A percentile compares a stretch with the other conserved stretches of the same genome.
Conservation (phyloP, 192 early-diverging fungal species). For the Entophlyctis luteolus region DNA sequence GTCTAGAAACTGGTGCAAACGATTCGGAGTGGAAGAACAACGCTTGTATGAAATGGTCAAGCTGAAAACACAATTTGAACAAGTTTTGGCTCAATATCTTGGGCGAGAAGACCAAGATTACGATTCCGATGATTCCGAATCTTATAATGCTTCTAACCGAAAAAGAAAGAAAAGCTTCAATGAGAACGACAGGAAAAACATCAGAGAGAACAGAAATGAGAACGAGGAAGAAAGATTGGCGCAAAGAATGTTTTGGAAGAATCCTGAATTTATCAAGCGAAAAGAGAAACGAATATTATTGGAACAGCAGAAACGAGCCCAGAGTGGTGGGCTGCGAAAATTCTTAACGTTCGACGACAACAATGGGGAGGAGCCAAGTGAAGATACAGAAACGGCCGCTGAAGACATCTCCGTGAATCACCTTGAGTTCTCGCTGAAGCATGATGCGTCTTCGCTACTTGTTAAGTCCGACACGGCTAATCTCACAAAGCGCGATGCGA, state of each 20-base stretch:
- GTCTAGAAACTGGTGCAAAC: constrained; percentile 57
- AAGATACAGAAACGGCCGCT: constrained; percentile 14
- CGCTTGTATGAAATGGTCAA: constrained; percentile 69
- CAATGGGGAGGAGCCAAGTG: constrained; percentile 27
- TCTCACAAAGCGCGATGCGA: constrained; percentile 38
- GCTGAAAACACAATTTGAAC: constrained; percentile 61
- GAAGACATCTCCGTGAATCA: constrained; percentile 48
- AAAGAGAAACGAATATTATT: constrained; percentile 34
- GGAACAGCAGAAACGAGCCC: constrained; percentile 40
- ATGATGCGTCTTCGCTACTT: constrained; percentile 44
- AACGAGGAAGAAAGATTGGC: constrained; percentile 9
- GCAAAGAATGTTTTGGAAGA: constrained; percentile 30
- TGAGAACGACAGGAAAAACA: background rate
- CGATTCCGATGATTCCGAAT: constrained; percentile 3
- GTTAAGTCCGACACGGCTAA: constrained; percentile 36
- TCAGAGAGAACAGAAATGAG: constrained; percentile 4
- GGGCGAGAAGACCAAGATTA: constrained; percentile 19
- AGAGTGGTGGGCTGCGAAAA: constrained; percentile 36
- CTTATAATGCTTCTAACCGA: background rate
- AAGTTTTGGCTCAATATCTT: constrained; percentile 47
- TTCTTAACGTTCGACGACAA: constrained; percentile 35
- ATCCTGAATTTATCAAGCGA: constrained; percentile 32
- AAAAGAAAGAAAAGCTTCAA: background rate
- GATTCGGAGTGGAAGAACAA: constrained; percentile 66
- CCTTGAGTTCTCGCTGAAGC: constrained; percentile 57